Conservation (phyloP, 257 asterid species). For the Jacaranda copaia region DNA sequence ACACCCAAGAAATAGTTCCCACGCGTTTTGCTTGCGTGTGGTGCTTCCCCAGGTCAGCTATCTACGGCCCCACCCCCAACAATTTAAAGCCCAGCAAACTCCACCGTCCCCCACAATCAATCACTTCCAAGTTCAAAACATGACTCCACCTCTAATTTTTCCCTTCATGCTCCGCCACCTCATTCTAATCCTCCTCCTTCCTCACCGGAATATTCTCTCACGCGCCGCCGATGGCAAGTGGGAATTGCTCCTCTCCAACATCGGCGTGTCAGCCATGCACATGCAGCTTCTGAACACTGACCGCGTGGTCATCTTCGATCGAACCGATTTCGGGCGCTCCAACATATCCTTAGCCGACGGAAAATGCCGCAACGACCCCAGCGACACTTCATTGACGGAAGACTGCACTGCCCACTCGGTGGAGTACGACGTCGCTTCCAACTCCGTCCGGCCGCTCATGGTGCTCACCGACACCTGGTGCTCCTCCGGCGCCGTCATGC, state of each 20-base stretch:
- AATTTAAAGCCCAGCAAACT: background rate
- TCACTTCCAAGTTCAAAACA: constrained; percentile 10
- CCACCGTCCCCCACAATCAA: background rate
- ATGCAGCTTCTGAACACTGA: constrained; percentile 56
- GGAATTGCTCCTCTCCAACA: constrained; percentile 32
- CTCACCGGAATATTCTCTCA: constrained; percentile 12
- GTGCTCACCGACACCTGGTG: constrained; percentile 68
- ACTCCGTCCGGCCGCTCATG: constrained; percentile 62
- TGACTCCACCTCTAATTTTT: background rate
- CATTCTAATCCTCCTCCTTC: background rate
- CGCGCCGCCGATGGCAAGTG: constrained; percentile 38
- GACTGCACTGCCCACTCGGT: constrained; percentile 79
- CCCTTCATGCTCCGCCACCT: background rate
- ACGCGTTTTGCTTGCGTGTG: background rate
- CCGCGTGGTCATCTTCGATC: constrained; percentile 51
- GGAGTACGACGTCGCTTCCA: constrained; percentile 51
- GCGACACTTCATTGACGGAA: constrained; percentile 6
- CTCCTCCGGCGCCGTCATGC: constrained; percentile 63
- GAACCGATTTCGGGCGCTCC: constrained; percentile 55
- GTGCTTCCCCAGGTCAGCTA: background rate
- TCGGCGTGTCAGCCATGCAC: constrained; percentile 51
- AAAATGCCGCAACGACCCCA: constrained; percentile 43
- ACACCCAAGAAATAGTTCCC: background rate
- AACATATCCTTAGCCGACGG: constrained; percentile 55
- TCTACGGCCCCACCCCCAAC: background rate